Conservation (phyloP, 1,284 basidiomycete species). For the Ganoderma multipileum region DNA sequence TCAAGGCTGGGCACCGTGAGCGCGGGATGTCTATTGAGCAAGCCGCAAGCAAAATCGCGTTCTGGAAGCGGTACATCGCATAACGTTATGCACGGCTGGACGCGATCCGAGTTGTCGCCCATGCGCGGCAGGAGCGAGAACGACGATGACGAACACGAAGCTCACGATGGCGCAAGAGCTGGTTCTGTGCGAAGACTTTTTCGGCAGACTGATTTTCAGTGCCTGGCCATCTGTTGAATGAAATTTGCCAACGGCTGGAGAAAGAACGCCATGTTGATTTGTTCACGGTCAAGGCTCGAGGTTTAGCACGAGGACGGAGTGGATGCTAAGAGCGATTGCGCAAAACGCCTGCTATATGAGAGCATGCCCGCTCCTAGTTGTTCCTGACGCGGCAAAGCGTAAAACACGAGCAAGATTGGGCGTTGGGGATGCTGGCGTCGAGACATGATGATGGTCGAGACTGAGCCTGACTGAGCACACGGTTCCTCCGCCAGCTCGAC, state of each 20-base stretch:
- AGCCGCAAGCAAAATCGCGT: neutral
- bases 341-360: neutral
- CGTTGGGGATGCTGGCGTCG: neutral
- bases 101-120: neutral
- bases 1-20: neutral
- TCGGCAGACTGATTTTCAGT: neutral
- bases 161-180: neutral
- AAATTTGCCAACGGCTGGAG: neutral
- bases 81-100: neutral
- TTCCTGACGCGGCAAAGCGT: neutral
- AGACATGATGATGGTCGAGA: neutral
- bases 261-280: neutral
- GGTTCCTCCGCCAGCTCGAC: neutral
- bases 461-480: neutral
- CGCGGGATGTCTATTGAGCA: conserved; percentile 4
- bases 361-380: neutral
- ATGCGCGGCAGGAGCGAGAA: neutral
- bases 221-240: neutral
- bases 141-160: neutral
- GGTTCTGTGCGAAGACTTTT: neutral
- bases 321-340: neutral
- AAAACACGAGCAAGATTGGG: neutral
- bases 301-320: neutral
- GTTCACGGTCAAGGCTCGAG: neutral
- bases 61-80: conserved; percentile 1